phyloP scores from a whole-genome alignment of 2,329 filamentous ascomycete species.

The Diaporthe caulivora region DNA sequence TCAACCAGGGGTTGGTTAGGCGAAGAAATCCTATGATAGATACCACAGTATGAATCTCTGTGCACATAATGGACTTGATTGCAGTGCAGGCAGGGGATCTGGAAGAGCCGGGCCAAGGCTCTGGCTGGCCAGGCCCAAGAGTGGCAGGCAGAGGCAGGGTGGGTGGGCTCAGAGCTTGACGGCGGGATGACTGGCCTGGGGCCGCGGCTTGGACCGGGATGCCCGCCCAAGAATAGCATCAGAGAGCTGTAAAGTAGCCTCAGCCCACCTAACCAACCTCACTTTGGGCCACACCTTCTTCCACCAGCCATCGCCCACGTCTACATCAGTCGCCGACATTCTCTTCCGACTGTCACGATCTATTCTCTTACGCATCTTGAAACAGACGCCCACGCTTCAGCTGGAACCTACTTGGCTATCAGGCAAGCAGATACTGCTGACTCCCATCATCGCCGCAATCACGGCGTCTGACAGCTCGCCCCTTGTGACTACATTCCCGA shows the following conservation, averaged over 20 bases:
- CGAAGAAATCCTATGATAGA: background rate
- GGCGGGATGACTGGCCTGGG: conserved; percentile 5
- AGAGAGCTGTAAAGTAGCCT: conserved; percentile 12
- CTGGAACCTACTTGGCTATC: background rate
- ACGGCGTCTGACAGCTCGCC: conserved; percentile 45
- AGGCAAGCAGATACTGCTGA: conserved; percentile 1
- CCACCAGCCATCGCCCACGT: background rate
- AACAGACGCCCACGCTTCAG: background rate
- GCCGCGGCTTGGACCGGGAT: conserved; percentile 16
- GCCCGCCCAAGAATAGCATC: conserved; percentile 39
- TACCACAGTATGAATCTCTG: background rate
- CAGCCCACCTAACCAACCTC: conserved; percentile 25
- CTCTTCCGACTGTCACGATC: background rate
- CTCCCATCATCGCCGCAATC: background rate
- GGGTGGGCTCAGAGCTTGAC: conserved; percentile 1
- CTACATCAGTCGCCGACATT: background rate
- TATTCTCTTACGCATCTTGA: background rate
- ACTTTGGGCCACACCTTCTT: conserved; percentile 16
- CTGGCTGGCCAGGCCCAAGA: conserved; percentile 1
- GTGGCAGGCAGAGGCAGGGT: too few species aligned
- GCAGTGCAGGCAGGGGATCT: background rate
- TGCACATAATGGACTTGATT: background rate
- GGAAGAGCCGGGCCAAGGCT: conserved; percentile 18
- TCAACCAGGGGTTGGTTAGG: background rate
- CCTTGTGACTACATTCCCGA: conserved; percentile 43